These are phyloP conservation scores for Medicago lupulina DNA, from an alignment of 306 rosid genomes.

Conservation along the genomic window DNA sequence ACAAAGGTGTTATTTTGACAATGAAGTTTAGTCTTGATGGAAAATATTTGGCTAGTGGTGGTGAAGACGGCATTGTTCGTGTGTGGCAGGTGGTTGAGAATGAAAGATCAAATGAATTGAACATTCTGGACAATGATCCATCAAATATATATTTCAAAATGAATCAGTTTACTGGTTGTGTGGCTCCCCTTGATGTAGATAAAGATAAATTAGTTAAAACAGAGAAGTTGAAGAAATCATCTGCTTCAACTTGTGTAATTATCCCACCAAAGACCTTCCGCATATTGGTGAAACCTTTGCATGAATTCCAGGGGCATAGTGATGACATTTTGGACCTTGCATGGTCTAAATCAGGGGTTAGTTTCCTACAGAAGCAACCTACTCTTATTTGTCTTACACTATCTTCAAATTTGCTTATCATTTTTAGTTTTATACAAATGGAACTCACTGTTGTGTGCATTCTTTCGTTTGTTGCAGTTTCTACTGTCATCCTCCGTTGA, in stretches of 20 bases:
- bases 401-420: constrained; percentile 17
- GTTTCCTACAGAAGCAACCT: constrained; percentile 46
- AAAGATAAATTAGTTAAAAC: constrained; percentile 53
- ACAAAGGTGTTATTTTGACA: constrained; percentile 72
- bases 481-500: constrained; percentile 85
- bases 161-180: constrained; percentile 56
- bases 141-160: constrained; percentile 70
- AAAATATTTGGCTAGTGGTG: constrained; percentile 78
- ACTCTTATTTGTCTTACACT: constrained; percentile 8
- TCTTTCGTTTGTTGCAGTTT: constrained; percentile 56
- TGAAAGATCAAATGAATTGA: constrained; percentile 55
- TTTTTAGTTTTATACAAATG: constrained; percentile 29
- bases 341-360: constrained; percentile 83
- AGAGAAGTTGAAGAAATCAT: constrained; percentile 57
- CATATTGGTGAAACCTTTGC: constrained; percentile 71
- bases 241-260: constrained; percentile 72
- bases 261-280: constrained; percentile 76
- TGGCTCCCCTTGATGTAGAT: constrained; percentile 54
- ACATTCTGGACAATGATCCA: constrained; percentile 60
- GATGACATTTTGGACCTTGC: constrained; percentile 84
- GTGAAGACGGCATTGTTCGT: constrained; percentile 78
- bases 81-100: constrained; percentile 82
- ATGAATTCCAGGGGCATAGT: constrained; percentile 73
- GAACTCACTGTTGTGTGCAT: constrained; percentile 27
- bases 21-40: constrained; percentile 94